A percentile compares a stretch with the other conserved stretches of the same genome.
Conservation (phyloP, 192 early-diverging fungal genomes). For the Funneliformis mosseae region DNA sequence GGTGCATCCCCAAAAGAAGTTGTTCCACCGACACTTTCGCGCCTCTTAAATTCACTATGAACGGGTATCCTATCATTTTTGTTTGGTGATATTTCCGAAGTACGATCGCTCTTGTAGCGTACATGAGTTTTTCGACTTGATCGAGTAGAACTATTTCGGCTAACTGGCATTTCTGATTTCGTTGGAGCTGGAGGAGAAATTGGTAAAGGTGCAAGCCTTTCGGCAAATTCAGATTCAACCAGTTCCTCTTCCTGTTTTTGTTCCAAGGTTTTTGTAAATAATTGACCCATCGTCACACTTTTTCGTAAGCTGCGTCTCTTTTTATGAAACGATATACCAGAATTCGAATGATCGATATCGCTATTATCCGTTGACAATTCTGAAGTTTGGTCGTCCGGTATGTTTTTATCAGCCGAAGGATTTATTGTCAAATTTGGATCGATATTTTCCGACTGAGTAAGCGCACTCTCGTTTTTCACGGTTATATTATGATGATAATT, state of each 20-base stretch:
- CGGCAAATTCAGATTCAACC: conserved; percentile 13
- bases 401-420: background rate
- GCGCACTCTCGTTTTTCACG: background rate
- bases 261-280: background rate
- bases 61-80: conserved; percentile 3
- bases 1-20: conserved; percentile 37
- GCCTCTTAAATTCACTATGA: background rate
- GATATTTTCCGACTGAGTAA: background rate
- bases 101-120: conserved; percentile 25
- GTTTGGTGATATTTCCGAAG: conserved; percentile 13
- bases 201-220: conserved; percentile 11
- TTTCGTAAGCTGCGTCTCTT: conserved; percentile 25
- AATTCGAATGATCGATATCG: background rate
- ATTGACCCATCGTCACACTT: conserved; percentile 11
- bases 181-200: background rate
- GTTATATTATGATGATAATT: background rate
- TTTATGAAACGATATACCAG: background rate
- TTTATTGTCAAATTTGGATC: background rate
- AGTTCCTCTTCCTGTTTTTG: background rate
- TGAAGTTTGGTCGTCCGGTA: background rate
- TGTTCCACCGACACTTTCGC: conserved; percentile 33
- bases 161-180: background rate
- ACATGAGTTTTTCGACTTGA: conserved; percentile 14
- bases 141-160: background rate
- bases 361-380: background rate